phyloP scores from a whole-genome alignment of 306 rosid genomes.

The Herpetospermum pedunculosum region DNA sequence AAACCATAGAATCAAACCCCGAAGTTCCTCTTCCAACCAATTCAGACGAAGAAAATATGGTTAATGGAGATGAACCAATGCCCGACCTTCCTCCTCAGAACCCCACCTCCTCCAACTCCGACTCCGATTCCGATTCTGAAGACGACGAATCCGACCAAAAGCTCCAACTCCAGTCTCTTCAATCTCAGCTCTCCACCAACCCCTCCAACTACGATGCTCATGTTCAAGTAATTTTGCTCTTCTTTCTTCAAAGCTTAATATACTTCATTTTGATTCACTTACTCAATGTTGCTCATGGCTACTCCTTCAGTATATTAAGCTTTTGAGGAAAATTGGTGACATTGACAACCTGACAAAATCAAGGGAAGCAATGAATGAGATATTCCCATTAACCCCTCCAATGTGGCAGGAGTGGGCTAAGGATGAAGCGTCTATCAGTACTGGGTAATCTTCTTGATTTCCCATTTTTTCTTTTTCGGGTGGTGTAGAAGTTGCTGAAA shows the following conservation, averaged over 20 bases:
- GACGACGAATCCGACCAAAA: conserved; percentile 52
- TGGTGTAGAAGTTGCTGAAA: not conserved
- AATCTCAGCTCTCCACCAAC: conserved; percentile 44
- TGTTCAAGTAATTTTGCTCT: conserved; percentile 28
- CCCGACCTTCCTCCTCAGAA: conserved; percentile 18
- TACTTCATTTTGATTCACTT: no score
- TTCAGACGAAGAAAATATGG: not conserved
- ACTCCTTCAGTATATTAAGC: conserved; percentile 44
- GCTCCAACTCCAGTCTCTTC: conserved; percentile 43
- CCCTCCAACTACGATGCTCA: conserved; percentile 69
- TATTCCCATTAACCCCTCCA: conserved; percentile 59
- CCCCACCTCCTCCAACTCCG: conserved; percentile 12
- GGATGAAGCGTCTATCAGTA: conserved; percentile 56
- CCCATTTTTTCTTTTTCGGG: not conserved
- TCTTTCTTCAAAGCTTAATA: no score
- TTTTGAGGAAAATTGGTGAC: conserved; percentile 59
- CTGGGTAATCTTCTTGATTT: conserved; percentile 24
- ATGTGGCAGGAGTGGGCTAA: conserved; percentile 90
- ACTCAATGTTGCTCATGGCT: not conserved
- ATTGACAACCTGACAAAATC: conserved; percentile 61
- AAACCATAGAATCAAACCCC: conserved; percentile 12
- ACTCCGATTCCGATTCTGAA: conserved; percentile 27
- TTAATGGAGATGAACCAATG: conserved; percentile 23
- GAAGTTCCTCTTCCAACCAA: conserved; percentile 1
- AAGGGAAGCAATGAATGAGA: conserved; percentile 64